Conservation (phyloP, 352 stramenopile genomes). For the Phytophthora pisi region DNA sequence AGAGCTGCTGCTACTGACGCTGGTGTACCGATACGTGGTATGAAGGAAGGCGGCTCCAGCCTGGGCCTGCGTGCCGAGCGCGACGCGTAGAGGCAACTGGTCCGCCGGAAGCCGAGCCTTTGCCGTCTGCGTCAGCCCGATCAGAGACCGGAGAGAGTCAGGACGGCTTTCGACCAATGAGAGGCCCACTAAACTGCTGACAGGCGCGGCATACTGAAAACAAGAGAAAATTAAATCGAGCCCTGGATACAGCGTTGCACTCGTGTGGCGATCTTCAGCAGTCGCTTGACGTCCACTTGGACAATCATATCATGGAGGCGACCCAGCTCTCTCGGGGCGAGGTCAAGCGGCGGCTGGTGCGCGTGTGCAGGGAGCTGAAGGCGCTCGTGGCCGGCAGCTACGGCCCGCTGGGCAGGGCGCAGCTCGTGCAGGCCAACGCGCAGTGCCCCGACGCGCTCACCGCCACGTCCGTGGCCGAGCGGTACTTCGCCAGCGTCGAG, state of each 20-base stretch:
- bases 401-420: conserved; percentile 45
- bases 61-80: conserved; percentile 10
- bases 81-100: conserved; percentile 21
- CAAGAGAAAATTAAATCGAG: conserved; percentile 7
- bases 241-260: conserved; percentile 22
- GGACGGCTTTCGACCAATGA: conserved; percentile 15
- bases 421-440: conserved; percentile 56
- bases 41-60: conserved; percentile 8
- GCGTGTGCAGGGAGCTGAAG: conserved; percentile 37
- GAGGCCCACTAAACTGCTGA: no score
- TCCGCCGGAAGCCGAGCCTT: conserved; percentile 18
- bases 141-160: conserved; percentile 29
- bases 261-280: conserved; percentile 15
- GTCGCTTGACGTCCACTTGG: conserved; percentile 4
- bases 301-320: conserved; percentile 5
- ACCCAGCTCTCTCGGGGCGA: conserved; percentile 20
- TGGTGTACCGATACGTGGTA: conserved; percentile 10
- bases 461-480: conserved; percentile 46
- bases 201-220: conserved; percentile 12
- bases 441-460: conserved; percentile 53
- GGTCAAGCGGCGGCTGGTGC: conserved; percentile 38
- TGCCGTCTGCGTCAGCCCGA: conserved; percentile 13
- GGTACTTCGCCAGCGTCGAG: conserved; percentile 47
- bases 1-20: no score
- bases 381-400: conserved; percentile 46